Percentiles rank a stretch among this genome's conserved stretches.
phyloP scores from a whole-genome alignment of 345 rosid species.

The Abelmoschus esculentus region DNA sequence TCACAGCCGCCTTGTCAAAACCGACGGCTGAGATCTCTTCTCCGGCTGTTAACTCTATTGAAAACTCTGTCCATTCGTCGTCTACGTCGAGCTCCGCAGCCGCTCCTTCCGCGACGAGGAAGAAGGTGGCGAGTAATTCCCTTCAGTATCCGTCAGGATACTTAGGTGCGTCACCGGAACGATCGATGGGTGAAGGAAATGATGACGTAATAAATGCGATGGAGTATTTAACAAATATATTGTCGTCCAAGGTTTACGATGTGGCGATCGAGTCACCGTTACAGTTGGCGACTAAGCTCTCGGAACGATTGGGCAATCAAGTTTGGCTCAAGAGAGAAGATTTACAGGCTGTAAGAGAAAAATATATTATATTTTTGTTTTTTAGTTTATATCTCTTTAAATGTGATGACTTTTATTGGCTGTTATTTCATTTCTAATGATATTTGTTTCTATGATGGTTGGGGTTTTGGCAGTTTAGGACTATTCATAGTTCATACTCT shows the following conservation, averaged over 20 bases:
- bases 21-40: constrained; percentile 9
- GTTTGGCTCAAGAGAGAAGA: constrained; percentile 29
- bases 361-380: no score
- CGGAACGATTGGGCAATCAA: constrained; percentile 38
- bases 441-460: no score
- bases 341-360: constrained; percentile 45
- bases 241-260: constrained; percentile 52
- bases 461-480: no score
- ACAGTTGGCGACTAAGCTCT: constrained; percentile 45
- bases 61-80: no score
- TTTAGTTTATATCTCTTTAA: no score
- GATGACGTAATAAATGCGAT: constrained; percentile 29
- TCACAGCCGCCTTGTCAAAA: background rate
- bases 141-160: constrained; percentile 52
- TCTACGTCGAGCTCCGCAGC: no score
- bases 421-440: no score
- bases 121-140: constrained; percentile 30
- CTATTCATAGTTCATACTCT: no score
- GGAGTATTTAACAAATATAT: constrained; percentile 50
- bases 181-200: constrained; percentile 10
- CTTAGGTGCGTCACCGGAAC: constrained; percentile 52
- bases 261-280: constrained; percentile 58
- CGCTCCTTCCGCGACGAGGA: background rate
- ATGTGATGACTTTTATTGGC: no score
- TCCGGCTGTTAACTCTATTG: no score